Conservation (phyloP, 495 filamentous ascomycete genomes). For the Trichoderma virens region DNA sequence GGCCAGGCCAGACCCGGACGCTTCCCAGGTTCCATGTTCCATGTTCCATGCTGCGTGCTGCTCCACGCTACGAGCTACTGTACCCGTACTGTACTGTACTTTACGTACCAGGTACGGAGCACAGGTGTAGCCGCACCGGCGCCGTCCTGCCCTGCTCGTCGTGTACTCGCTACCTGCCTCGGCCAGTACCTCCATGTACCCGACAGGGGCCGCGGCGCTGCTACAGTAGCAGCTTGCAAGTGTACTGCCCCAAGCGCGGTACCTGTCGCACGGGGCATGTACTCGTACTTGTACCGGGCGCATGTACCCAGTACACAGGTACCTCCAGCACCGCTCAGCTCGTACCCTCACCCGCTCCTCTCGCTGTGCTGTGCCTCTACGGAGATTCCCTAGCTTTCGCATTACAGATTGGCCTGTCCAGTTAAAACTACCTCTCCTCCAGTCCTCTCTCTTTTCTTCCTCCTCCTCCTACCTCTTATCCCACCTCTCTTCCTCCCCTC, state of each 20-base stretch:
- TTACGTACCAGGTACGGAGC: too few relatives aligned
- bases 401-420: slow-evolving; percentile 21
- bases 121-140: too few relatives aligned
- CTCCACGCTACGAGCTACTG: neutral
- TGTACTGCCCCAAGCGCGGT: too few relatives aligned
- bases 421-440: slow-evolving; percentile 46
- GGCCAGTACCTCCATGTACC: neutral
- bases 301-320: slow-evolving; percentile 9
- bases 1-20: neutral
- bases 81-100: neutral
- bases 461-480: slow-evolving; percentile 52
- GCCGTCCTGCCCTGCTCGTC: too few relatives aligned
- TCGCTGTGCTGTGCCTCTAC: slow-evolving; percentile 18
- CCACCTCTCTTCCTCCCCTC: slow-evolving; percentile 44
- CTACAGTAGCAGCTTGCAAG: too few relatives aligned
- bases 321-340: slow-evolving; percentile 11
- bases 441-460: slow-evolving; percentile 47
- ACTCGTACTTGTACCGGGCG: slow-evolving; percentile 1
- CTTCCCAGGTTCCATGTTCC: neutral
- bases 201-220: neutral
- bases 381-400: slow-evolving; percentile 11
- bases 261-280: slow-evolving; percentile 8
- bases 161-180: neutral
- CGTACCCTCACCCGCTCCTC: slow-evolving; percentile 11
- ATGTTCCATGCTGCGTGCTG: neutral